Evolutionary conservation across 495 filamentous ascomycete genomes (phyloP).

Genomic region (Rostrohypoxylon terebratum): DNA sequence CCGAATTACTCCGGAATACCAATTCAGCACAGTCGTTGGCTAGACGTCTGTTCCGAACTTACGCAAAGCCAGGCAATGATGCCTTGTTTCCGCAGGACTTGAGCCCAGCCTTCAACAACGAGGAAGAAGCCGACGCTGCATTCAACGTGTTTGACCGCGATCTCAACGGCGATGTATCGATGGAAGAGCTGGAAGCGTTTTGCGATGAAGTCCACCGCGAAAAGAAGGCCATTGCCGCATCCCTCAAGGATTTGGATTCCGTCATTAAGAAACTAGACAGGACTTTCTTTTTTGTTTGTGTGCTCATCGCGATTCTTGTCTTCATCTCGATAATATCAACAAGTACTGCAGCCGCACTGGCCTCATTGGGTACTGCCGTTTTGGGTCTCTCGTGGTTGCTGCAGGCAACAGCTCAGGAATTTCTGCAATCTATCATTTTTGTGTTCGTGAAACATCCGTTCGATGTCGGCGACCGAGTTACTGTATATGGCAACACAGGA

Average conservation of each 20-base stretch:
- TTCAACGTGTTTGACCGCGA: constrained; percentile 97
- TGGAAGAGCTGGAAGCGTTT: constrained; percentile 93
- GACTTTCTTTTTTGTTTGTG: constrained; percentile 86
- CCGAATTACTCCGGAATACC: constrained; percentile 79
- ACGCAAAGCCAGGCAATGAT: constrained; percentile 77
- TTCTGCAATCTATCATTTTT: constrained; percentile 89
- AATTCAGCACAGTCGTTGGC: constrained; percentile 86
- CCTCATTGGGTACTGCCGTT: constrained; percentile 85
- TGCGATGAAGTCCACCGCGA: constrained; percentile 96
- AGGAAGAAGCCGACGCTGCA: constrained; percentile 90
- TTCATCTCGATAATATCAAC: constrained; percentile 90
- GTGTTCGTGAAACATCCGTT: constrained; percentile 99
- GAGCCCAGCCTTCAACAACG: constrained; percentile 80
- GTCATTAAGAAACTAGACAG: constrained; percentile 92
- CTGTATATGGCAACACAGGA: constrained; percentile 91
- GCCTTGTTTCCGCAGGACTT: constrained; percentile 82
- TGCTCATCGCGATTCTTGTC: constrained; percentile 81
- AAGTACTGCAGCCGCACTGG: constrained; percentile 84
- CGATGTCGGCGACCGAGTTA: constrained; percentile 94
- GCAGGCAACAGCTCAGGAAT: constrained; percentile 91
- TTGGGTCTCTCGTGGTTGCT: constrained; percentile 93
- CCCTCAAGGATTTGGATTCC: constrained; percentile 93
- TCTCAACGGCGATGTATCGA: constrained; percentile 95
- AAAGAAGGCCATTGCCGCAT: constrained; percentile 94
- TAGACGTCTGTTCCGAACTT: constrained; percentile 91